Base-by-base conservation (phyloP, 352 stramenopile genomes). In the Globisporangium polare region DNA sequence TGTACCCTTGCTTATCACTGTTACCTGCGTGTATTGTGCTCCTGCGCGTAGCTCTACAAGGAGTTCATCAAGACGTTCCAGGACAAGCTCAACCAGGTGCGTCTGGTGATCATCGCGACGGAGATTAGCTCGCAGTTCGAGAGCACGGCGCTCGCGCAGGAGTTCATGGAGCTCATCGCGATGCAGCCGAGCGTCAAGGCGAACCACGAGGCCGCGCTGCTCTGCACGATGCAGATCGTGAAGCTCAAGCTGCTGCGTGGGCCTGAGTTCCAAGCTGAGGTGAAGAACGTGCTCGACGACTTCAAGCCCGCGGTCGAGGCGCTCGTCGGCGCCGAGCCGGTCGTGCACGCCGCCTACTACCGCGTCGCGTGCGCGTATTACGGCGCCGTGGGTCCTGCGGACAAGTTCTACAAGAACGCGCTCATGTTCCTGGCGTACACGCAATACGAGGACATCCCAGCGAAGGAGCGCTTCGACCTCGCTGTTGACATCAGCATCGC, bases 381-480 rank as follows among this genome's bases (percentile, higher is more conserved):
- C 69, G 72, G 81, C 53, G 73, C 74, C 1, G 65, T 90, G 41
- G 85, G 97, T 4, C 97, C 96, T 6, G 94, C 97, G 2, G 90
- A 99, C 70, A 89, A 91, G 20, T 99, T 98, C 69, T 99, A 99
- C 81, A 95, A 95, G 63, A 92, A 96, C 68, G 94, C 95, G 37
- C 88, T 99, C 62, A 93, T 97, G 76, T 98, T 97, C 73, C 64
- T 99, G 10, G 87, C 93, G 49, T 99, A 98, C 83, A 98, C 95
- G 55, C 83, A 94, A 54, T 90, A 96, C 62, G 94, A 98, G 54
- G 79, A 91, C 50, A 89, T 98, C 60, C 77, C 78, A 7, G 59
- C 74, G 2, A 70, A 86, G 17, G 88, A 97, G 54, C 78, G 88
- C 42, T 95, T 93, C 58, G 71, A 89, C 20, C 66, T 99, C 49